Conservation (phyloP, 78 protist genomes). For the Planoprotostelium fungivorum region DNA sequence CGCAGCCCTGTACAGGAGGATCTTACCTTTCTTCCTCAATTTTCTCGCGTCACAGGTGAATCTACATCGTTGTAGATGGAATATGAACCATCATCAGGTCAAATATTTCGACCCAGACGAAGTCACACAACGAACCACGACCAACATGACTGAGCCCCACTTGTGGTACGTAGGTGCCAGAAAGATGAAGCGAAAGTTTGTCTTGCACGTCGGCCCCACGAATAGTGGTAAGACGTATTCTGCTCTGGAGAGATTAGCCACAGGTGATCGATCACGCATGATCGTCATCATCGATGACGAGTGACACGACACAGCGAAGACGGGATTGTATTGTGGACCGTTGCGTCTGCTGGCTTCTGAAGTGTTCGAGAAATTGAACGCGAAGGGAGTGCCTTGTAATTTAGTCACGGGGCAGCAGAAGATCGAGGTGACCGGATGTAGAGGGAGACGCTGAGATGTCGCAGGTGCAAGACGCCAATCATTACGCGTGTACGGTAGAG, state of each 20-base stretch:
- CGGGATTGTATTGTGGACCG: conserved; percentile 66
- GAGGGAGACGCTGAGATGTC: no score
- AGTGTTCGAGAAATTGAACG: conserved; percentile 24
- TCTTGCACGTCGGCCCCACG: conserved; percentile 63
- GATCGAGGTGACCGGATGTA: background rate
- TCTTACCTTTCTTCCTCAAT: background rate
- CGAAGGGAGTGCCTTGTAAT: background rate
- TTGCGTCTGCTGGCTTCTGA: conserved; percentile 48
- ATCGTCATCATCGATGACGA: background rate
- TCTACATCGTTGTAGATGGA: background rate
- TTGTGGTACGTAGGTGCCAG: background rate
- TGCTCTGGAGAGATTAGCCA: conserved; percentile 27
- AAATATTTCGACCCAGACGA: background rate
- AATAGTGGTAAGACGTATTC: conserved; percentile 55
- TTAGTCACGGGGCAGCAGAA: conserved; percentile 35
- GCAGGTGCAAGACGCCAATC: conserved; percentile 10
- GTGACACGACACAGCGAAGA: conserved; percentile 4
- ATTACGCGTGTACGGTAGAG: conserved; percentile 76
- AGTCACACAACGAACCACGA: background rate
- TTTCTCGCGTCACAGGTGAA: background rate
- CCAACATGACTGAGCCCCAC: background rate
- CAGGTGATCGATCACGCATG: background rate
- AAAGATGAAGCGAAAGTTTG: conserved; percentile 30
- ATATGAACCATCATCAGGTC: background rate
- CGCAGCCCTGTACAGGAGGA: background rate